Conservation (phyloP, 129 eudicot genomes). For the Arctium lappa region DNA sequence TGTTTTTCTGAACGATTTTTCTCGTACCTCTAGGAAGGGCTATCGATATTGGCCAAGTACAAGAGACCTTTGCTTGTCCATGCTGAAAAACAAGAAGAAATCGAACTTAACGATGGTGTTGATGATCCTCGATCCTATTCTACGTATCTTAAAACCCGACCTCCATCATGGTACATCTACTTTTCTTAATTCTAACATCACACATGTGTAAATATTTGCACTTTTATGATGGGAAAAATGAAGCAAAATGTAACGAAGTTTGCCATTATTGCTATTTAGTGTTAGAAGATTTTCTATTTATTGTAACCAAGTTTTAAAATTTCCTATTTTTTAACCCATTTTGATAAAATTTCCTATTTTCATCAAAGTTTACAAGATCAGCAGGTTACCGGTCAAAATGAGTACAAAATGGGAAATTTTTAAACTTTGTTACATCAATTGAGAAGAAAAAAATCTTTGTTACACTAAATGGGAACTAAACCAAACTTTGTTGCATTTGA, state of each 20-base stretch:
- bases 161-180: conserved; percentile 65
- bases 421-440: neutral
- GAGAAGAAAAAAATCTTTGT: too few species aligned
- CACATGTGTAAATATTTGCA: too few species aligned
- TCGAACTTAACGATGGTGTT: conserved; percentile 28
- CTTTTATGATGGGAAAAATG: neutral
- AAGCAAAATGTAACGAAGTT: neutral
- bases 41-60: conserved; percentile 69
- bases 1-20: conserved; percentile 2
- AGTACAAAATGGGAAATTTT: neutral
- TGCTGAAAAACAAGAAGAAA: conserved; percentile 73
- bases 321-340: neutral
- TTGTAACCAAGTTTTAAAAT: neutral
- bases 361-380: neutral
- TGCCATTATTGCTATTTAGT: neutral
- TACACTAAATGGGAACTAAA: too few species aligned
- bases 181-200: neutral
- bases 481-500: neutral
- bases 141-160: conserved; percentile 88
- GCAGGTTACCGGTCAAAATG: neutral
- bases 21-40: conserved; percentile 58
- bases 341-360: neutral
- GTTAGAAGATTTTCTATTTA: neutral
- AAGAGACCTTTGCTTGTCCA: conserved; percentile 94
- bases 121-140: conserved; percentile 65